These are phyloP conservation scores for Eimeria tenella DNA, from an alignment of 169 alveolate species.

Conservation along the genomic window DNA sequence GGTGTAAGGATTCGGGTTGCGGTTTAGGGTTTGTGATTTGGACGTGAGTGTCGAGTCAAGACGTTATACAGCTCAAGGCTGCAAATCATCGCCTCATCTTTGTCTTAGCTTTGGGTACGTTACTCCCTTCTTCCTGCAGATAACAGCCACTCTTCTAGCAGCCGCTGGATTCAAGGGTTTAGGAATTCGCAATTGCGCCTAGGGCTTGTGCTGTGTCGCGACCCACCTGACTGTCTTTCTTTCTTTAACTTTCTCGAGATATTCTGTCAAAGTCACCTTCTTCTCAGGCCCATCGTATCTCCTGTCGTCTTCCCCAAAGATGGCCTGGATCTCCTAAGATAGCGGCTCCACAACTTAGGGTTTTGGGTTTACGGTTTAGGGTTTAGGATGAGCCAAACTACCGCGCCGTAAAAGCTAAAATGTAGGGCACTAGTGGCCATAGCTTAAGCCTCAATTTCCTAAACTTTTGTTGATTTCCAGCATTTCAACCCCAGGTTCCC, in stretches of 20 bases:
- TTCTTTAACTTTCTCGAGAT: constrained; percentile 85
- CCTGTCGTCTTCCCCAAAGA: constrained; percentile 91
- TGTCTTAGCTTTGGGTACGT: constrained; percentile 36
- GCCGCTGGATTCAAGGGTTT: not conserved
- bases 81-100: not conserved
- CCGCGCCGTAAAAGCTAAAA: too few relatives aligned
- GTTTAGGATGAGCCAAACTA: not conserved
- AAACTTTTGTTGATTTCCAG: not conserved
- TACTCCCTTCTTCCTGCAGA: constrained; percentile 16
- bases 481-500: not conserved
- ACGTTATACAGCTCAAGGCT: not conserved
- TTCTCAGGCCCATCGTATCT: constrained; percentile 89
- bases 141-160: not conserved
- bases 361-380: not conserved
- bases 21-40: too few relatives aligned
- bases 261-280: constrained; percentile 86
- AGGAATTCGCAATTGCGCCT: not conserved
- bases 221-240: constrained; percentile 37
- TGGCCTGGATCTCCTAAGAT: constrained; percentile 87
- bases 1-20: not conserved
- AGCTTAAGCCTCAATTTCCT: too few relatives aligned
- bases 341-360: not conserved
- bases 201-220: constrained; percentile 4
- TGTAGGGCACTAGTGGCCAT: too few relatives aligned
- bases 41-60: too few relatives aligned